Conservation (phyloP, 176 grass and related monocot species). For the Bonia amplexicaulis region DNA sequence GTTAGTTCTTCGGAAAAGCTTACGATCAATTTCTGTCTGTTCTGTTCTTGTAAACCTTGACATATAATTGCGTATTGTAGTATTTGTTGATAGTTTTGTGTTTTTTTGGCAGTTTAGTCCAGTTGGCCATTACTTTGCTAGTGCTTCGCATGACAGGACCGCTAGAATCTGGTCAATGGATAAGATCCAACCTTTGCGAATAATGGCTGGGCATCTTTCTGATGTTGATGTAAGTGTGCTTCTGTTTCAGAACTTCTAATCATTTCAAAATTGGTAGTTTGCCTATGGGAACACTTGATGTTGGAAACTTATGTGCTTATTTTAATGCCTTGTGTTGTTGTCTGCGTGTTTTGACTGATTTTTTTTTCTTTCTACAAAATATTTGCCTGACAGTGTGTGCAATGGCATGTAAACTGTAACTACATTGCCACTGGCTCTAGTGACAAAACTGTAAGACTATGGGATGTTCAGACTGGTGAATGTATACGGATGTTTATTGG, state of each 20-base stretch:
- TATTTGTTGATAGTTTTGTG: constrained; percentile 19
- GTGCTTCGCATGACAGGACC: constrained; percentile 93
- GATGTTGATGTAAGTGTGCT: constrained; percentile 91
- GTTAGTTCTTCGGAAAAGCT: not conserved
- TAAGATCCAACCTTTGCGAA: constrained; percentile 90
- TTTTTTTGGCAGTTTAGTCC: constrained; percentile 77
- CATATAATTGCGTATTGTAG: not conserved
- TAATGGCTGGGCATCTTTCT: constrained; percentile 95
- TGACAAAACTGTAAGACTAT: constrained; percentile 92
- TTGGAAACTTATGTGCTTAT: not conserved
- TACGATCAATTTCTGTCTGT: not conserved
- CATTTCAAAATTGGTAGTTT: not conserved
- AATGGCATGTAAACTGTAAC: constrained; percentile 99
- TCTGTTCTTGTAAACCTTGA: not conserved
- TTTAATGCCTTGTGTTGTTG: constrained; percentile 12
- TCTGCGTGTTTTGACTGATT: constrained; percentile 5
- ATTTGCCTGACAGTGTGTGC: constrained; percentile 76
- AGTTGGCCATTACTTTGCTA: constrained; percentile 96
- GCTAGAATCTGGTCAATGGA: constrained; percentile 99
- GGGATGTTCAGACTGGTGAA: constrained; percentile 92
- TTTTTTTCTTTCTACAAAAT: not conserved
- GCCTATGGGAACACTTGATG: not conserved
- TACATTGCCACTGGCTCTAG: constrained; percentile 90
- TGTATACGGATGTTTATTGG: constrained; percentile 93
- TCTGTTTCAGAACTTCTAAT: not conserved